Conservation (phyloP, 2,329 filamentous ascomycete genomes). For the Diplodia seriata region DNA sequence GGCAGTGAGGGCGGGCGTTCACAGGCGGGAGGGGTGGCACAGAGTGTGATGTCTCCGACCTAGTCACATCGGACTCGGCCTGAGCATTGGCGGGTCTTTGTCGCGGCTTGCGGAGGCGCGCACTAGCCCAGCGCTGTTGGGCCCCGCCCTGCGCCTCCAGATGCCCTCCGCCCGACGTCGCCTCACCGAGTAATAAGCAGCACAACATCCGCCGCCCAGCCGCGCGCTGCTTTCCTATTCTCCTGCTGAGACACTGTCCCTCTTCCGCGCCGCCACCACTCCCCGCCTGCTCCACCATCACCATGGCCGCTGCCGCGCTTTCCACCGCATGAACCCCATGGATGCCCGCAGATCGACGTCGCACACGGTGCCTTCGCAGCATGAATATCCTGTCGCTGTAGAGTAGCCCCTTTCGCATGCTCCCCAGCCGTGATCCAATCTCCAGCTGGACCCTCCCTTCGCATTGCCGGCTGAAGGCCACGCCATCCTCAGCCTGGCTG, state of each 20-base stretch:
- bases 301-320: slow-evolving; percentile 2
- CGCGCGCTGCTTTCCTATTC: background rate
- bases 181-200: slow-evolving; percentile 24
- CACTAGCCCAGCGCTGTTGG: slow-evolving; percentile 12
- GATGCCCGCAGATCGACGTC: slow-evolving; percentile 19
- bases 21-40: slow-evolving; percentile 10
- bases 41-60: slow-evolving; percentile 6
- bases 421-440: slow-evolving; percentile 2
- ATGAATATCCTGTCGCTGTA: slow-evolving; percentile 23
- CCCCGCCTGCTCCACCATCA: background rate
- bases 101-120: slow-evolving; percentile 15
- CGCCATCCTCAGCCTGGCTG: slow-evolving; percentile 5
- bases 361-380: slow-evolving; percentile 20
- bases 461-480: slow-evolving; percentile 6
- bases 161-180: slow-evolving; percentile 2
- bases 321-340: slow-evolving; percentile 25
- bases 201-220: background rate
- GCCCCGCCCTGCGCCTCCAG: background rate
- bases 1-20: slow-evolving; percentile 3
- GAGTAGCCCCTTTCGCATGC: slow-evolving; percentile 25
- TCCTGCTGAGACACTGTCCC: slow-evolving; percentile 8
- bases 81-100: slow-evolving; percentile 8
- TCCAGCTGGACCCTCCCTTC: slow-evolving; percentile 29
- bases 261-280: background rate
- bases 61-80: background rate